Conservation (phyloP, 768 basidiomycete genomes). For the Pulveroboletus sp. region DNA sequence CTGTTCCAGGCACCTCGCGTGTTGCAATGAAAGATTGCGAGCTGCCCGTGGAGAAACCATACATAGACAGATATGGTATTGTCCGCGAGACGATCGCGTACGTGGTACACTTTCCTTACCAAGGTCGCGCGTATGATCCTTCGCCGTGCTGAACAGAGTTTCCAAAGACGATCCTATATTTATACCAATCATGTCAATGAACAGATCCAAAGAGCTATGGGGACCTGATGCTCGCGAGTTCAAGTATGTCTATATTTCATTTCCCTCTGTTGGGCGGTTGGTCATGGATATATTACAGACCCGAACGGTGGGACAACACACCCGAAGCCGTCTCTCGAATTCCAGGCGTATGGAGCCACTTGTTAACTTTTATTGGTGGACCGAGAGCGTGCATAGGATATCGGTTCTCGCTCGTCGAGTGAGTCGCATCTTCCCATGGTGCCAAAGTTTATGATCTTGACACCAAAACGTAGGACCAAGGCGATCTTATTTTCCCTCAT, state of each 20-base stretch:
- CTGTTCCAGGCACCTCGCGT: conserved; percentile 44
- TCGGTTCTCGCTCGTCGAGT: conserved; percentile 62
- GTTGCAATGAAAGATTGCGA: conserved; percentile 52
- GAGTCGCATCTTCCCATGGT: conserved; percentile 17
- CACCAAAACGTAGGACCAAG: conserved; percentile 5
- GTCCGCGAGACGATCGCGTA: conserved; percentile 40
- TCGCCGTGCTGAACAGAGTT: conserved; percentile 23
- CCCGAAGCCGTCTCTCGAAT: conserved; percentile 44
- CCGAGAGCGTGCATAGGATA: conserved; percentile 68
- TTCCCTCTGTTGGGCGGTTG: neutral
- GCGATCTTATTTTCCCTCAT: conserved; percentile 7
- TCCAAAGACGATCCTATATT: conserved; percentile 44
- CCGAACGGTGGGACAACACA: conserved; percentile 58
- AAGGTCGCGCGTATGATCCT: neutral
- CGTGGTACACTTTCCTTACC: neutral
- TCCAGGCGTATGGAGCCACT: conserved; percentile 61
- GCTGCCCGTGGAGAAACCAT: conserved; percentile 46
- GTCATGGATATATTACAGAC: conserved; percentile 35
- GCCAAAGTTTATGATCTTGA: neutral
- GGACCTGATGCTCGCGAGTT: conserved; percentile 61
- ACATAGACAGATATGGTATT: conserved; percentile 42
- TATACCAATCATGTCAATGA: conserved; percentile 55
- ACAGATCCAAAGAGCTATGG: conserved; percentile 55
- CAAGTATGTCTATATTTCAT: conserved; percentile 35
- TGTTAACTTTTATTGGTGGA: conserved; percentile 63